phyloP scores from a whole-genome alignment of 2,329 filamentous ascomycete genomes.

The Xylariaceae sp. region DNA sequence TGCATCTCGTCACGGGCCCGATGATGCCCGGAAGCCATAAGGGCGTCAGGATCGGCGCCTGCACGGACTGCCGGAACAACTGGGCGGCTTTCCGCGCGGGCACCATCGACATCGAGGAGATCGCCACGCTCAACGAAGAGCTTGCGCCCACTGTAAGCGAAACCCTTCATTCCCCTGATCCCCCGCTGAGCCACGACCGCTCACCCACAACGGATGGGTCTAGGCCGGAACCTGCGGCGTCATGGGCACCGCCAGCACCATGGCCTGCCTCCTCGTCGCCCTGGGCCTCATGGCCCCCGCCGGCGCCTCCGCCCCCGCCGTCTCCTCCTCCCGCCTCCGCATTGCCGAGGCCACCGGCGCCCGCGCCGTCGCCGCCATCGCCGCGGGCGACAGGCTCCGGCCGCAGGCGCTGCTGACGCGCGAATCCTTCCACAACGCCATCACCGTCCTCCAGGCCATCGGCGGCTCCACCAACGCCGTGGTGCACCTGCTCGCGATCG shows the following conservation, averaged over 20 bases:
- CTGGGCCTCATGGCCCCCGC: constrained; percentile 77
- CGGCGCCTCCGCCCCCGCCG: constrained; percentile 74
- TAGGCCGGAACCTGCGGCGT: constrained; percentile 76
- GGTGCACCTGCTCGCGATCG: constrained; percentile 82
- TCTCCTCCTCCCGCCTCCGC: constrained; percentile 72
- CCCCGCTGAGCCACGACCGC: background rate
- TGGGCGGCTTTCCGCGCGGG: constrained; percentile 67
- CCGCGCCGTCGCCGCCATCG: constrained; percentile 62
- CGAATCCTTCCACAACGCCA: constrained; percentile 76
- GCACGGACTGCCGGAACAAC: constrained; percentile 70
- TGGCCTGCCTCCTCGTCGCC: constrained; percentile 79
- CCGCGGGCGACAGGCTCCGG: constrained; percentile 61
- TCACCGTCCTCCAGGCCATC: constrained; percentile 81
- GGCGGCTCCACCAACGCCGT: constrained; percentile 84
- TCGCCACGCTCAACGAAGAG: constrained; percentile 66
- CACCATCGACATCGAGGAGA: constrained; percentile 66
- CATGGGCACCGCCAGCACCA: constrained; percentile 90
- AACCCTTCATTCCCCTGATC: background rate
- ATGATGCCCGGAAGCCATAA: constrained; percentile 70
- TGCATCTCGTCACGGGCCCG: constrained; percentile 66
- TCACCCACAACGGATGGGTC: constrained; percentile 2
- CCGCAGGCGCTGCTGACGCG: constrained; percentile 69
- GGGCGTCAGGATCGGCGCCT: constrained; percentile 64
- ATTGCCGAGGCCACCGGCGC: constrained; percentile 71
- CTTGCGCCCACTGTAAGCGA: constrained; percentile 60